Percentiles rank a stretch among this genome's conserved stretches.
phyloP scores from a whole-genome alignment of 495 filamentous ascomycete species.

The Penicillium antarcticum region DNA sequence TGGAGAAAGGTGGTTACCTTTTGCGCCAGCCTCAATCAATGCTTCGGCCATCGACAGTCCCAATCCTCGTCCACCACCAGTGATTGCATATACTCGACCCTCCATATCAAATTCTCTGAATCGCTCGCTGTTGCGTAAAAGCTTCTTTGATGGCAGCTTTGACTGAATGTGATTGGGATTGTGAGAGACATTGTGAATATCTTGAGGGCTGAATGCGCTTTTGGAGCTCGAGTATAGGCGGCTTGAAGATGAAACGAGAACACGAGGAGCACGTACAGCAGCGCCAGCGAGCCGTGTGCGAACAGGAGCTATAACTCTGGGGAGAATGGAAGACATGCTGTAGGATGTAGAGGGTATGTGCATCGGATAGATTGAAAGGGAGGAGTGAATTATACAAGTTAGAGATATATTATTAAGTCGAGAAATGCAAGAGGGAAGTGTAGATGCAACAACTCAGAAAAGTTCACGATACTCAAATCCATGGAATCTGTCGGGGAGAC shows the following conservation, averaged over 20 bases:
- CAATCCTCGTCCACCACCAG: conserved; percentile 60
- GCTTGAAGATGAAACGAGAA: conserved; percentile 5
- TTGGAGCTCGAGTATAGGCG: conserved; percentile 17
- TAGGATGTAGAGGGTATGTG: neutral
- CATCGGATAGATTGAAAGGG: neutral
- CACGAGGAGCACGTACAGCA: conserved; percentile 2
- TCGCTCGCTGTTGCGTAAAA: conserved; percentile 21
- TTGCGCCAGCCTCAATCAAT: conserved; percentile 65
- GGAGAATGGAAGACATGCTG: conserved; percentile 14
- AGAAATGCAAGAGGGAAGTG: neutral
- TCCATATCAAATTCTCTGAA: conserved; percentile 54
- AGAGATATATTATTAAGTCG: neutral
- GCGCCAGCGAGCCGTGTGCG: conserved; percentile 14
- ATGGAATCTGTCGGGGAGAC: neutral
- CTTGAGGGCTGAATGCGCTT: conserved; percentile 12
- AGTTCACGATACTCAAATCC: neutral
- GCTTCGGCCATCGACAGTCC: conserved; percentile 67
- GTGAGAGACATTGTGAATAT: conserved; percentile 18
- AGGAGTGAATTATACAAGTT: neutral
- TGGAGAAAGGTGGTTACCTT: conserved; percentile 37
- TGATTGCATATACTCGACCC: conserved; percentile 58
- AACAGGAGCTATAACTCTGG: conserved; percentile 8
- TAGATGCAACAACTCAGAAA: neutral
- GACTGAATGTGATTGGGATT: conserved; percentile 34
- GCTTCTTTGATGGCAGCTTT: conserved; percentile 23